Base-by-base conservation (phyloP, 108 stramenopile genomes). In the Cyclotella sp. region DNA sequence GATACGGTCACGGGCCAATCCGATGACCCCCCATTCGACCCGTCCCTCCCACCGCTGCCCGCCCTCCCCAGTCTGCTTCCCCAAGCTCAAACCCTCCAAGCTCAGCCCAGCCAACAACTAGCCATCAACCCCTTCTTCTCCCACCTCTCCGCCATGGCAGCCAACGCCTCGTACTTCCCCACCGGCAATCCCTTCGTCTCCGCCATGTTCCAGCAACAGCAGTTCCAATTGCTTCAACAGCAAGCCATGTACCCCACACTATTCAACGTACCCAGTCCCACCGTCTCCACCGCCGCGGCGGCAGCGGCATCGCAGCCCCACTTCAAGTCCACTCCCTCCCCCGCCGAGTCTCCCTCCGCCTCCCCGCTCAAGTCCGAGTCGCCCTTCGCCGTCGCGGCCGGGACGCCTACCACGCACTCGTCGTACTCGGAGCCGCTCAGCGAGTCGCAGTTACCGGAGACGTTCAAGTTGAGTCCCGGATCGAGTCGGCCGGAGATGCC, bases 401-500 rank as follows among this genome's bases (percentile, higher is more conserved):
- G 34, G 34, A 34, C 34, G 34, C n/a, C 47, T 9, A 7, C 47
- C 47, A 49, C 47, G 2, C 15, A 3, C 47, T 49, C n/a, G 6
- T 49, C 47, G 2, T n/a, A 49, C 47, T n/a, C 34, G 34, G 34
- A 34, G 9, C 47, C 47, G 9, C 47, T 49, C n/a, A 3, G 2
- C 18, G 47, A 49, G 9, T 16, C 15, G 9, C 15, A 49, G 9
- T n/a, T n/a, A 9, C 47, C 15, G 6, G n/a, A 49, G 3, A 16
- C 47, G n/a, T n/a, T 49, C 18, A 49, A 49, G 9, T n/a, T 3
- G 47, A 49, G n/a, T 49, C n/a, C 47, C 2, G 15, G 15, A 49
- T n/a, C 15, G 18, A 49, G n/a, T 49, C 47, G 72, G 34, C 79
- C 79, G 10, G 72, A 69, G 22, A 46, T 73, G 40, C 79, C 80